These are phyloP conservation scores for Pelargonium myrrhifolium DNA, from an alignment of 441 rosid genomes.

Conservation along the genomic window DNA sequence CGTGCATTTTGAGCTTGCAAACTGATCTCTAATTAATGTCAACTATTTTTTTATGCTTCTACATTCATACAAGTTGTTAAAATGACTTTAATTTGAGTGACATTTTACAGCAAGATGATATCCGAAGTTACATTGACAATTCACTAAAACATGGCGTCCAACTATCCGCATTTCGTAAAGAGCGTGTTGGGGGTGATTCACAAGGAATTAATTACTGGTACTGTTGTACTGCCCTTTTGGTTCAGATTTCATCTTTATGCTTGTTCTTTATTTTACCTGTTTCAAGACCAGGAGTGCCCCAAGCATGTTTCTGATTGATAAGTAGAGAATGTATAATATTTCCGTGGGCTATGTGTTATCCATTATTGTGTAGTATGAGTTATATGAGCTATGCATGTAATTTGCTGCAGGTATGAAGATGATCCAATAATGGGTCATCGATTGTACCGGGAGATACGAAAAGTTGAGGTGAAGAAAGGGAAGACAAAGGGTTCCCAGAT, in stretches of 20 bases:
- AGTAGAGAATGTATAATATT: conserved; percentile 3
- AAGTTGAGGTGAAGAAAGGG: conserved; percentile 56
- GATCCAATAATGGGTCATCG: conserved; percentile 88
- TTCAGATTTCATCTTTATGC: conserved; percentile 6
- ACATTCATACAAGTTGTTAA: not conserved
- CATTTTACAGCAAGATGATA: conserved; percentile 88
- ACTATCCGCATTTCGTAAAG: conserved; percentile 80
- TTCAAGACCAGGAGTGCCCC: not conserved
- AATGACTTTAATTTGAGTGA: conserved; percentile 20
- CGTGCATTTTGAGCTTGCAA: not conserved
- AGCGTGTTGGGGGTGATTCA: conserved; percentile 93
- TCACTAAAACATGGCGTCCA: conserved; percentile 79
- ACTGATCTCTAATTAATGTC: not conserved
- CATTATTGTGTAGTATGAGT: conserved; percentile 13
- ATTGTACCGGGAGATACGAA: conserved; percentile 77
- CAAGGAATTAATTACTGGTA: conserved; percentile 91
- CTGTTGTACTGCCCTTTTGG: conserved; percentile 19
- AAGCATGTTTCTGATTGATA: not conserved
- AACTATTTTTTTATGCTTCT: not conserved
- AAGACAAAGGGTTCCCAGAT: conserved; percentile 78
- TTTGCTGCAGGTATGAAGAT: conserved; percentile 80
- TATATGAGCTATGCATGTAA: conserved; percentile 23
- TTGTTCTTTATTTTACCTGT: not conserved
- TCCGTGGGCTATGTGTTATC: not conserved
- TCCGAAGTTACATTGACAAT: conserved; percentile 74